Evolutionary conservation across 345 rosid genomes (phyloP).

Genomic region (Balakata baccata): DNA sequence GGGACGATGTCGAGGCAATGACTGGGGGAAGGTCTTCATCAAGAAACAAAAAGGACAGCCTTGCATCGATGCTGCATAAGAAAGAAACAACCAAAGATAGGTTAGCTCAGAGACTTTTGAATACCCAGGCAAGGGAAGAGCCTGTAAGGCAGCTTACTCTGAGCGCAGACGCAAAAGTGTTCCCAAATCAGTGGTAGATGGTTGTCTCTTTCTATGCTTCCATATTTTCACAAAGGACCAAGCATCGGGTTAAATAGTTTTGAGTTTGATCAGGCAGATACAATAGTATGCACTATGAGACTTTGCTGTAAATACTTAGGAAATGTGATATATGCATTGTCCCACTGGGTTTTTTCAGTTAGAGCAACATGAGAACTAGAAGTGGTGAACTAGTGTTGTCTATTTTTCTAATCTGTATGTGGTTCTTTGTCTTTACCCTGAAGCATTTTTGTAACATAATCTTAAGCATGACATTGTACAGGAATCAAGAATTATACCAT

Average conservation of each 20-base stretch:
- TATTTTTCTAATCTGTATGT: neutral
- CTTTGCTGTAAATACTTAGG: neutral
- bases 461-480: neutral
- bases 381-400: neutral
- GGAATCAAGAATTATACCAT: neutral
- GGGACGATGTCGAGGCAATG: slow-evolving; percentile 36
- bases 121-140: slow-evolving; percentile 48
- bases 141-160: slow-evolving; percentile 43
- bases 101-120: slow-evolving; percentile 52
- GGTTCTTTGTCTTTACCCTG: neutral
- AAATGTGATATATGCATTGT: too few relatives aligned
- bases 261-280: neutral
- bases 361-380: neutral
- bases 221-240: neutral
- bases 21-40: slow-evolving; percentile 31
- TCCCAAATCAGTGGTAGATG: slow-evolving; percentile 82
- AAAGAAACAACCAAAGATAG: slow-evolving; percentile 66
- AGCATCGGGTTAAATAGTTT: neutral
- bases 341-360: neutral
- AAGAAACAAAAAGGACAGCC: slow-evolving; percentile 55
- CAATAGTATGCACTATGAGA: neutral
- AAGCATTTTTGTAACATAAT: slow-evolving; percentile 7
- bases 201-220: neutral
- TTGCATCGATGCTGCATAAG: slow-evolving; percentile 56
- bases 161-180: slow-evolving; percentile 60